Conservation (phyloP, 23 red algal species). For the Gracilaria domingensis region DNA sequence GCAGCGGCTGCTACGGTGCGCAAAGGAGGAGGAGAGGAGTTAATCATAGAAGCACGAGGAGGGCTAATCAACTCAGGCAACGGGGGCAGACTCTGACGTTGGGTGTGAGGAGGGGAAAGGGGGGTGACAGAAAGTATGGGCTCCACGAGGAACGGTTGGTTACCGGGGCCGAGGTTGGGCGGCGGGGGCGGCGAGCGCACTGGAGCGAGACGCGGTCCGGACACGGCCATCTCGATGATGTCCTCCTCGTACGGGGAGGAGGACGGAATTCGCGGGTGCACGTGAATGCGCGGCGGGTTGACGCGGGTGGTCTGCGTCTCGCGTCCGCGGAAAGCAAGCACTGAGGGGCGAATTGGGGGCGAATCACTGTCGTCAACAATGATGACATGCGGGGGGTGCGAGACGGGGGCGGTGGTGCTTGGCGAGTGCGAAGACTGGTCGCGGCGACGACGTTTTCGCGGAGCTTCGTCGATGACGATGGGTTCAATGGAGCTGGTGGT, state of each 20-base stretch:
- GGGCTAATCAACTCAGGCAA: neutral
- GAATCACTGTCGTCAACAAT: constrained; percentile 51
- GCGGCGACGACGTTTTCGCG: constrained; percentile 63
- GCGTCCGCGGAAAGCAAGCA: neutral
- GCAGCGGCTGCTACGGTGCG: neutral
- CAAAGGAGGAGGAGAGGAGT: too few species aligned
- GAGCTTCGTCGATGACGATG: constrained; percentile 46
- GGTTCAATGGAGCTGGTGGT: constrained; percentile 14
- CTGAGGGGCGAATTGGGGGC: neutral
- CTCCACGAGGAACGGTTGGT: neutral
- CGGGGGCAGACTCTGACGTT: constrained; percentile 1
- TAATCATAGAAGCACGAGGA: neutral
- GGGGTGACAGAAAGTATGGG: neutral
- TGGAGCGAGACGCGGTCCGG: constrained; percentile 42
- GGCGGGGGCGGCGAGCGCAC: neutral
- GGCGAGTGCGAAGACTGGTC: constrained; percentile 2
- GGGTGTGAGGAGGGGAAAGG: neutral
- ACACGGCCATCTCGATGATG: constrained; percentile 49
- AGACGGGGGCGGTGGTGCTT: neutral
- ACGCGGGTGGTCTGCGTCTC: neutral
- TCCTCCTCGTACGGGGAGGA: constrained; percentile 11
- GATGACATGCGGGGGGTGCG: constrained; percentile 30
- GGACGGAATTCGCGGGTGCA: neutral
- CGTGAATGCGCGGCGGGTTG: neutral
- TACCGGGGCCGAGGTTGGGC: neutral